Conservation (phyloP, 345 rosid genomes). For the Clarkia xantiana region DNA sequence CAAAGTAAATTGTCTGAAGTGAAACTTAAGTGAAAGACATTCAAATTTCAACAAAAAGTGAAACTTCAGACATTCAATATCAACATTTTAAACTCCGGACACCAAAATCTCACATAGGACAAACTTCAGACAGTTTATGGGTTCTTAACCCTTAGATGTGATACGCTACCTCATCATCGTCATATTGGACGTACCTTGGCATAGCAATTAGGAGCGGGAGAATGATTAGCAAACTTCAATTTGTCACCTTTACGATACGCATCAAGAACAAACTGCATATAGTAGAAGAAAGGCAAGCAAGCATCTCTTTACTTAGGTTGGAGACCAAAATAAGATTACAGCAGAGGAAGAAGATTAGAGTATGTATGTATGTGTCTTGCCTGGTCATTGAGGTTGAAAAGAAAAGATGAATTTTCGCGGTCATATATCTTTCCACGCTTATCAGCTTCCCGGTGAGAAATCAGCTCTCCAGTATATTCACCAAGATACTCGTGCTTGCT, state of each 20-base stretch:
- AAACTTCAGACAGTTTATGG: no score
- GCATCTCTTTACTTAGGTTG: not conserved
- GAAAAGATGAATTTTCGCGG: constrained; percentile 95
- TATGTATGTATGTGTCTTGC: constrained; percentile 20
- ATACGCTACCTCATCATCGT: no score
- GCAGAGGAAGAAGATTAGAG: not conserved
- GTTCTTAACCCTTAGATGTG: no score
- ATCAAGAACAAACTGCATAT: constrained; percentile 88
- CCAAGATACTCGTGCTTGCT: constrained; percentile 95
- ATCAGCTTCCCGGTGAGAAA: constrained; percentile 97
- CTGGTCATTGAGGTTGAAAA: constrained; percentile 97
- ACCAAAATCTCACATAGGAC: no score
- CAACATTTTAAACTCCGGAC: no score
- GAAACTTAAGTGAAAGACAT: no score
- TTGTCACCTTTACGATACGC: constrained; percentile 98
- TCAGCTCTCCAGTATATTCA: constrained; percentile 96
- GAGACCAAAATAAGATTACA: not conserved
- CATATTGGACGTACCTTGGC: constrained; percentile 52
- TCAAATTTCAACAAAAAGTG: no score
- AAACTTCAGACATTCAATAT: no score
- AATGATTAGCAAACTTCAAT: constrained; percentile 89
- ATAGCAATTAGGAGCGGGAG: constrained; percentile 96
- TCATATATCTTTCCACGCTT: constrained; percentile 98
- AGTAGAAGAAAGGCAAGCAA: constrained; percentile 5
- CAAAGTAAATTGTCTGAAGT: not conserved